Evolutionary conservation across 129 eudicot genomes (phyloP), one percentile per base, ranked within the genome.

Genomic region (Smallanthus sonchifolius): DNA sequence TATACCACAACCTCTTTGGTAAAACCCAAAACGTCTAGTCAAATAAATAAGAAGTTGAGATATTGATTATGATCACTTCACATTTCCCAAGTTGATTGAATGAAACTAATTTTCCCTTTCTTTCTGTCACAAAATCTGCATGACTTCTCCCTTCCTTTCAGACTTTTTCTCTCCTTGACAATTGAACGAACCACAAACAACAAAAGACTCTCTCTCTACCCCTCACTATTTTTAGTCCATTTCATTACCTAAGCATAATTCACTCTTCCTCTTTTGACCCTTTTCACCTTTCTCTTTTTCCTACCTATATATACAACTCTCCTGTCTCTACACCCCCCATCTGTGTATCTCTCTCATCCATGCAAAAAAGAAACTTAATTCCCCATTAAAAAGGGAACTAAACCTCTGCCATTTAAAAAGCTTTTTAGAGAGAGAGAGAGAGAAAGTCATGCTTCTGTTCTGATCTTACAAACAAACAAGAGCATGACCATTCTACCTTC

Each of bases 41-140:
- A 72, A 60, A 44, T 64, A 72, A 78, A 71, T 30, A 60, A 49
- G 57, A 49, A 40, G 47, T 28, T 48, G 24, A 55, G 73, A 16
- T 17, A 42, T 63, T 43, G 70, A 78, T 70, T 70, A 78, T 72
- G 73, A 72, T 76, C 68, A 15, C 68, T 64, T 79, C 77, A 52
- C 82, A 79, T 79, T 79, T 79, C 82, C 82, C 82, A 79, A 79
- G 73, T 65, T 79, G 82, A 79, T 79, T 79, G 82, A 79, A 79
- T 79, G 82, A 79, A 79, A 79, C 82, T 79, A 79, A 79, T 71
- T 72, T 79, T 32, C 42, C 82, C 82, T 79, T 79, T 79, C 77
- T 79, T 79, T 79, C 82, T 79, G 82, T 79, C 82, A 79, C 82
- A 72, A 79, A 79, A 79, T 79, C 77, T 79, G 82, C 82, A 79